Evolutionary conservation across 1,139 yeast species (phyloP), one percentile per base, ranked within the genome.

Genomic region (Zygosaccharomyces sapae): DNA sequence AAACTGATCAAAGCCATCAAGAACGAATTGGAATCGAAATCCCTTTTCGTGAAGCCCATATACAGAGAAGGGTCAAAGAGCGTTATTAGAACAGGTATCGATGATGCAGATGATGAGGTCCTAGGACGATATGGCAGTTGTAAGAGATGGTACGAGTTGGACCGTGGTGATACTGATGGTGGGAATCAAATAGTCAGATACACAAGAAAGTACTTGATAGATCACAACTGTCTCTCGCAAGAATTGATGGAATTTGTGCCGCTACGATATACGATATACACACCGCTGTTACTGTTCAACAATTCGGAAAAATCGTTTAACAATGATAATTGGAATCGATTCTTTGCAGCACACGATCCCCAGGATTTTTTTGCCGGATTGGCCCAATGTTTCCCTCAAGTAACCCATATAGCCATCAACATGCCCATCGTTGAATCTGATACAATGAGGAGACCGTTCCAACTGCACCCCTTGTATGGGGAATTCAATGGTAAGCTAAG

Each of bases 331-430:
- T 77, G 83, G 83, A 40, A 39, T 2, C 4, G 31, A 0, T 47
- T 51, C n/a, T 52, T 69, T 9, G 44, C 42, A n/a, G 44, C 19
- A 3, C 31, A 51, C 10, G 52, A 52, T 1, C 35, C 43, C 13
- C 33, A 46, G 0, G 25, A 38, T 4, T 68, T 72, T 43, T 72
- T 69, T 51, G 33, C 47, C 12, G 50, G 49, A 3, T 47, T 73
- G n/a, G 51, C 70, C 10, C 38, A 47, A 5, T 48, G 66, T 29
- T 59, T 65, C 35, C 54, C 58, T 13, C 45, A 57, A 12, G 54
- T 69, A 42, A 79, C 90, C 0, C 94, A 85, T 61, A 63, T 85
- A 5, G 95, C 95, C 0, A 67, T 80, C 7, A 86, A 86, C 57
- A 75, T 74, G 48, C 94, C 95, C 0, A 85, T 88, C 4, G 65